Percentiles rank a stretch among this genome's conserved stretches.
Evolutionary conservation across 75 land plant genomes (phyloP).

Genomic region (Cryptomeria japonica): DNA sequence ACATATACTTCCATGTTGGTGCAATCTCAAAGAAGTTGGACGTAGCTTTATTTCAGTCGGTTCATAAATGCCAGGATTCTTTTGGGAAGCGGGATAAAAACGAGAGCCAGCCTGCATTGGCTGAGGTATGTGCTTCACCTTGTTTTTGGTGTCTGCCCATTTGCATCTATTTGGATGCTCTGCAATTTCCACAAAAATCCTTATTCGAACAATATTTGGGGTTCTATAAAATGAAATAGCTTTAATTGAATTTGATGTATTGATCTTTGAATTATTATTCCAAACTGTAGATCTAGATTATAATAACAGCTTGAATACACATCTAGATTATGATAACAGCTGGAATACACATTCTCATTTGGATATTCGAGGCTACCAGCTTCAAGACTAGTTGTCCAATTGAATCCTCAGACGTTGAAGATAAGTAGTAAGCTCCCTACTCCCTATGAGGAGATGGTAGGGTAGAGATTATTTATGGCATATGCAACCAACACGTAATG

Average conservation of each 20-base stretch:
- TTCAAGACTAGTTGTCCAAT: background rate
- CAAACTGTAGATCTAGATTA: background rate
- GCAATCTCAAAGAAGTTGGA: slow-evolving; percentile 49
- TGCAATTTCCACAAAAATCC: background rate
- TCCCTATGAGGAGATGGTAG: background rate
- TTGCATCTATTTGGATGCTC: background rate
- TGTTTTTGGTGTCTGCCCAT: background rate
- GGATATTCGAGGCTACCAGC: background rate
- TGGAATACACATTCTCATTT: background rate
- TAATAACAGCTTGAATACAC: background rate
- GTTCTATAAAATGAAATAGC: background rate
- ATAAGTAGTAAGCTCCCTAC: background rate
- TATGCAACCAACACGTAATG: background rate
- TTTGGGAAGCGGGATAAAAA: background rate
- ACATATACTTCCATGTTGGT: slow-evolving; percentile 62
- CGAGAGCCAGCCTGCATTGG: background rate
- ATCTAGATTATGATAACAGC: background rate
- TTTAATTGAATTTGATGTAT: background rate
- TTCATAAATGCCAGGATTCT: slow-evolving; percentile 40
- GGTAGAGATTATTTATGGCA: background rate
- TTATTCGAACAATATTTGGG: background rate
- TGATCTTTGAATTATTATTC: background rate
- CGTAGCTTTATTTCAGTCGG: slow-evolving; percentile 32
- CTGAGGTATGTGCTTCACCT: background rate
- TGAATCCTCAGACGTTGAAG: background rate